phyloP scores from a whole-genome alignment of 2,329 filamentous ascomycete species.

The Cladorrhinum sp. region DNA sequence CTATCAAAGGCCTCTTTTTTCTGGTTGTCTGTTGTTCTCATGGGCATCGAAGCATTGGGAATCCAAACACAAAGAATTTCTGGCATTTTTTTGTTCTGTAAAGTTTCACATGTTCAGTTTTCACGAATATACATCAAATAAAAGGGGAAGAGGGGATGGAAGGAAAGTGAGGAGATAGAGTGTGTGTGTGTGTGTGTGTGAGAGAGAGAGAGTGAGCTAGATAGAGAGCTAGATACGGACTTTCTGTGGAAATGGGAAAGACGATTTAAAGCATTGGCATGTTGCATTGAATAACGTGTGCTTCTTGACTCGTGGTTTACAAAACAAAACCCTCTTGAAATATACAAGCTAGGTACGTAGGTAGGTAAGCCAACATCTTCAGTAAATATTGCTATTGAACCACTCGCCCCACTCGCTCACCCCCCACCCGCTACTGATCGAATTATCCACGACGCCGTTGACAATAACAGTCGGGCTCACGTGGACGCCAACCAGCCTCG shows the following conservation, averaged over 20 bases:
- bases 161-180: neutral
- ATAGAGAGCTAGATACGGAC: too few relatives aligned
- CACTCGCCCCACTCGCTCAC: constrained; percentile 82
- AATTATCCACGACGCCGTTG: constrained; percentile 76
- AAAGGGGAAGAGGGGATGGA: neutral
- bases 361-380: neutral
- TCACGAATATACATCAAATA: constrained; percentile 7
- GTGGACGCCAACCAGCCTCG: constrained; percentile 77
- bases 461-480: constrained; percentile 89
- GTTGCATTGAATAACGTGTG: too few relatives aligned
- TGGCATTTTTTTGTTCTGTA: neutral
- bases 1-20: constrained; percentile 3
- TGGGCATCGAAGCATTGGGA: constrained; percentile 6
- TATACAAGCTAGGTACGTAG: too few relatives aligned
- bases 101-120: constrained; percentile 10
- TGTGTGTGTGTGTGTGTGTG: too few relatives aligned
- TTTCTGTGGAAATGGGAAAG: too few relatives aligned
- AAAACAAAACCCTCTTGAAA: too few relatives aligned
- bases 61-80: neutral
- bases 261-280: too few relatives aligned
- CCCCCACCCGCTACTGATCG: constrained; percentile 76
- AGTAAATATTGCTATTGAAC: constrained; percentile 56
- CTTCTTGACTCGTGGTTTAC: too few relatives aligned
- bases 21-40: constrained; percentile 5
- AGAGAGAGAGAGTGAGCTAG: too few relatives aligned